Evolutionary conservation across 164 flowering plant genomes (phyloP).

Genomic region (Chimonanthus praecox): DNA sequence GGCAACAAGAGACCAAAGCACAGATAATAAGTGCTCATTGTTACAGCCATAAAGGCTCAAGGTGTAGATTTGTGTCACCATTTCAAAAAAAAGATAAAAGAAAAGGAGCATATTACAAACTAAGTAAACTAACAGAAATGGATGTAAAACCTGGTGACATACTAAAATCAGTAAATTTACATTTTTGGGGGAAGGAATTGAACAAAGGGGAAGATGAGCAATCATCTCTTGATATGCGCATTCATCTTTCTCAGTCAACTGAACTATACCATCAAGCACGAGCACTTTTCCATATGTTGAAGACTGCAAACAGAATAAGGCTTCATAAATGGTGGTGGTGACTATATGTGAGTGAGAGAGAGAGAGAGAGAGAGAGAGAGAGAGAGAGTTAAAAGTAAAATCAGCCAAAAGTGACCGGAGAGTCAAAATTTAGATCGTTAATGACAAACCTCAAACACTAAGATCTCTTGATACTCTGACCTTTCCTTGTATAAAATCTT

Average conservation of each 20-base stretch:
- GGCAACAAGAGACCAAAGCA: too few relatives aligned
- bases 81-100: too few relatives aligned
- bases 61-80: too few relatives aligned
- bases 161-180: constrained; percentile 29
- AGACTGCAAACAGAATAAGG: constrained; percentile 49
- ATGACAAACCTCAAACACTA: constrained; percentile 80
- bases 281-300: constrained; percentile 85
- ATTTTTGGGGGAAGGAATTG: constrained; percentile 76
- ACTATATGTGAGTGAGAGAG: not conserved
- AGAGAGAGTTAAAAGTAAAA: not conserved
- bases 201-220: constrained; percentile 94
- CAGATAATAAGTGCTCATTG: too few relatives aligned
- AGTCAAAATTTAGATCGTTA: constrained; percentile 5
- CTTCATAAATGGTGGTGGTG: too few relatives aligned
- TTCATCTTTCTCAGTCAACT: constrained; percentile 96
- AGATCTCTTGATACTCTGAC: constrained; percentile 82
- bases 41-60: too few relatives aligned
- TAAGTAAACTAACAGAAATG: too few relatives aligned
- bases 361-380: not conserved
- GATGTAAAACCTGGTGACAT: not conserved
- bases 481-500: constrained; percentile 55
- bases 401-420: not conserved
- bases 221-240: constrained; percentile 99
- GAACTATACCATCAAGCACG: constrained; percentile 96
- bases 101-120: too few relatives aligned